A percentile compares a stretch with the other conserved stretches of the same genome.
Evolutionary conservation across 23 red algal species (phyloP).

Genomic region (Cyanidioschyzon merolae): DNA sequence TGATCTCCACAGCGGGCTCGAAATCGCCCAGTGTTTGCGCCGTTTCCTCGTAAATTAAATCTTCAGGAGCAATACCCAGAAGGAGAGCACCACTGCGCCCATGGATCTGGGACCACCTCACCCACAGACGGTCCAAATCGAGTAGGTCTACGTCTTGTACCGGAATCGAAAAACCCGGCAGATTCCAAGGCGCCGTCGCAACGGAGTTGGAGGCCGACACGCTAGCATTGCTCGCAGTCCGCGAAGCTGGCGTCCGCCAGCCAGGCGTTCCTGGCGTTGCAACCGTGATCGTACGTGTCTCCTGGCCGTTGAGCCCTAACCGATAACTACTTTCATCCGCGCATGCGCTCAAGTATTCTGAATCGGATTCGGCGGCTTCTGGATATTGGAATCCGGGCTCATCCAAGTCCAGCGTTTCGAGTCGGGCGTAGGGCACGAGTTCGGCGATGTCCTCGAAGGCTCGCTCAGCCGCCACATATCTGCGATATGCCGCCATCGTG

Average conservation of each 20-base stretch:
- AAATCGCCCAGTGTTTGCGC: too few species aligned
- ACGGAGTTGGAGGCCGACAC: neutral
- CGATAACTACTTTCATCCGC: too few species aligned
- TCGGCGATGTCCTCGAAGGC: neutral
- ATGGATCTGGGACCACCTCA: constrained; percentile 11
- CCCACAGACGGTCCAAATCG: neutral
- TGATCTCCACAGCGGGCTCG: too few species aligned
- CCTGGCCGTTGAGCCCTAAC: too few species aligned
- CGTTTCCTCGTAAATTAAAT: neutral
- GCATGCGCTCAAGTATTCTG: too few species aligned
- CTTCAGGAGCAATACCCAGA: neutral
- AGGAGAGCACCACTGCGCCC: neutral
- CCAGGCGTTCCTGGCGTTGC: constrained; percentile 8
- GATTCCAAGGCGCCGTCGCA: neutral
- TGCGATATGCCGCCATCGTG: constrained; percentile 9
- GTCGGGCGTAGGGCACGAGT: neutral
- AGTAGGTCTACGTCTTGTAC: neutral
- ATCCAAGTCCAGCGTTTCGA: neutral
- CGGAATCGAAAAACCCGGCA: too few species aligned
- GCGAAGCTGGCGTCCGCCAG: neutral
- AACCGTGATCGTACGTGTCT: neutral
- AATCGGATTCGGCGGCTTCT: too few species aligned
- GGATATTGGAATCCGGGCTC: too few species aligned
- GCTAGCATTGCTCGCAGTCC: neutral
- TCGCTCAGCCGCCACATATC: neutral